These are phyloP conservation scores for Ploettnerulaceae sp. DNA, from an alignment of 2,329 filamentous ascomycete genomes.

Conservation along the genomic window DNA sequence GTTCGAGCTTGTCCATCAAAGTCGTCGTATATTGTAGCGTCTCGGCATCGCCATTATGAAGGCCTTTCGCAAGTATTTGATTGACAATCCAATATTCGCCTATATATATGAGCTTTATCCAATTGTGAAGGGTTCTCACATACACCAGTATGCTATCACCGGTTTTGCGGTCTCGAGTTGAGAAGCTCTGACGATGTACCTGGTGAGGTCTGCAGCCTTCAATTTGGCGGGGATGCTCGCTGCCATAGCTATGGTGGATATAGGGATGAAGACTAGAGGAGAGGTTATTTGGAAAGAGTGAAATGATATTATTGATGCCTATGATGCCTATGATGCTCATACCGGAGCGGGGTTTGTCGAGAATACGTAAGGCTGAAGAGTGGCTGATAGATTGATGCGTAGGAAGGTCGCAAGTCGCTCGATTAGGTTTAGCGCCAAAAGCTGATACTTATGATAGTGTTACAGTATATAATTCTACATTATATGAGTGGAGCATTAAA, in stretches of 20 bases:
- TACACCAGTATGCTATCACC: conserved; percentile 93
- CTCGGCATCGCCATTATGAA: conserved; percentile 76
- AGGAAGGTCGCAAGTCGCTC: no score
- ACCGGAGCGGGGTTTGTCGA: no score
- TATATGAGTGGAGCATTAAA: no score
- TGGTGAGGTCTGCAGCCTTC: conserved; percentile 74
- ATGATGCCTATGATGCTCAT: no score
- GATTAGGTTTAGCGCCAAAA: no score
- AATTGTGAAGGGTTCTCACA: conserved; percentile 36
- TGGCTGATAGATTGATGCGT: no score
- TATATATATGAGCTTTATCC: conserved; percentile 37
- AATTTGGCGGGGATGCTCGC: conserved; percentile 65
- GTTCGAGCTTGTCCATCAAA: conserved; percentile 88
- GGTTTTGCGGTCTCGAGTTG: conserved; percentile 84
- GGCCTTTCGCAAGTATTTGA: conserved; percentile 74
- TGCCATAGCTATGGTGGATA: conserved; percentile 71
- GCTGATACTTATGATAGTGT: no score
- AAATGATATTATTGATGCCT: no score
- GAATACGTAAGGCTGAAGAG: no score
- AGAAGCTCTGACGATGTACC: conserved; percentile 75
- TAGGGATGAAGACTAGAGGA: no score
- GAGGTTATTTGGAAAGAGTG: no score
- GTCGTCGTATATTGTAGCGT: conserved; percentile 74
- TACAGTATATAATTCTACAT: no score
- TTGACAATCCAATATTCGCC: conserved; percentile 91